Percentiles rank a stretch among this genome's conserved stretches.
phyloP scores from a whole-genome alignment of 1,139 yeast genomes.

The Saccharomycopsis hybrid region DNA sequence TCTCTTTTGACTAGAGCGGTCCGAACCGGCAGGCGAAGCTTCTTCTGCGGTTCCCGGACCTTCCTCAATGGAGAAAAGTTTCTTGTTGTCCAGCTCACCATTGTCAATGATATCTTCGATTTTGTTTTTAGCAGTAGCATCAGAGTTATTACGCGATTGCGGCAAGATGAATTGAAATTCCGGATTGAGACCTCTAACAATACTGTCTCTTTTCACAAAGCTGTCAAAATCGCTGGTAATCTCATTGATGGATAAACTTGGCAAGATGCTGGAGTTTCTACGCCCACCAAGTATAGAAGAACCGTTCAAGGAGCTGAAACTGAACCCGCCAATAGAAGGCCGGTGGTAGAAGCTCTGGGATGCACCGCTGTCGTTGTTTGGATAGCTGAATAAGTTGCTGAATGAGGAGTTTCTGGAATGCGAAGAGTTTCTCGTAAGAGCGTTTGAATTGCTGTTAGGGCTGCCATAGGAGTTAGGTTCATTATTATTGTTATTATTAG shows the following conservation, averaged over 20 bases:
- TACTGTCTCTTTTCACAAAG: constrained; percentile 39
- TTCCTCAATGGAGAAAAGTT: constrained; percentile 20
- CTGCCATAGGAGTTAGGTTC: constrained; percentile 12
- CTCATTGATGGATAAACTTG: constrained; percentile 25
- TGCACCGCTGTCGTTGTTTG: constrained; percentile 25
- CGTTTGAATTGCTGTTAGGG: neutral
- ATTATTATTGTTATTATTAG: constrained; percentile 20
- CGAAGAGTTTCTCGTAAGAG: neutral
- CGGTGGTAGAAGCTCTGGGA: constrained; percentile 16
- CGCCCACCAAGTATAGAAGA: constrained; percentile 3
- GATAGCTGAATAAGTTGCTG: constrained; percentile 15
- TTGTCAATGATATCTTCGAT: constrained; percentile 7
- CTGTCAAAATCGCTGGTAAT: constrained; percentile 39
- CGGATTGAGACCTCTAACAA: constrained; percentile 17
- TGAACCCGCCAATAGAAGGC: constrained; percentile 5
- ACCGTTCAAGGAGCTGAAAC: neutral
- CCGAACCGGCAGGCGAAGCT: too few relatives aligned
- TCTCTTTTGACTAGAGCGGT: too few relatives aligned
- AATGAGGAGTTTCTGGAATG: constrained; percentile 20
- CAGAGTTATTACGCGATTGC: constrained; percentile 7
- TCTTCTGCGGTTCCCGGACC: too few relatives aligned
- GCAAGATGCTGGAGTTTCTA: constrained; percentile 26
- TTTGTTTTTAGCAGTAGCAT: neutral
- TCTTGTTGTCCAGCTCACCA: constrained; percentile 2
- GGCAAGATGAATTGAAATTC: constrained; percentile 3